Base-by-base conservation (phyloP, 1,284 basidiomycete species). In the Trametes hirsuta region DNA sequence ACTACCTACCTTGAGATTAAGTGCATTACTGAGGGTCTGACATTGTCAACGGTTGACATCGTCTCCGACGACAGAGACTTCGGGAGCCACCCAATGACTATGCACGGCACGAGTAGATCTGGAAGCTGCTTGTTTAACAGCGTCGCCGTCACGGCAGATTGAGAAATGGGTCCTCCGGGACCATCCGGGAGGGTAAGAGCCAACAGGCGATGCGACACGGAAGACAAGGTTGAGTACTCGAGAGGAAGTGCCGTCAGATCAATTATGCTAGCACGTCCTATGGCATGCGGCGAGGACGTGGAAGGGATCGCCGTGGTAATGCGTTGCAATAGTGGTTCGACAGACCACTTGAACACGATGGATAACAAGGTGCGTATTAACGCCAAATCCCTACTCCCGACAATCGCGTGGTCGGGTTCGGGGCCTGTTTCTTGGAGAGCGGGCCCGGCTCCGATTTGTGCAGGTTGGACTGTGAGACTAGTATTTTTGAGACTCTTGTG, bases 81-180 rank as follows among this genome's bases (percentile, higher is more conserved):
- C 4, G 88, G 87, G 4, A 90, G 75, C 90, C 90, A 93, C 3
- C 87, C 90, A 4, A 93, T 73, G 14, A 82, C 72, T 3, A 92
- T 78, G 25, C 82, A 79, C 5, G 85, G 81, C 42, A 76, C 78
- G 15, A 92, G 74, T 9, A 92, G 68, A 61, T 88, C 84, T 6
- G 78, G 71, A 4, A 84, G 66, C 66, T 91, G 84, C 44, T 78
- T 78, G 58, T 81, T 79, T n/a, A 91, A 69, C 11, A 93, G 69
- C 1, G 80, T 79, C 1, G 82, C 81, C 2, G 88, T 84, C 54
- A 93, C 84, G 35, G 83, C 69, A 1, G 87, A 88, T 66, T 84
- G 80, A 10, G 84, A 73, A 21, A 83, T 69, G 9, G 71, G 73
- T 2, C 77, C 76, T 18, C 78, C 75, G 1, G 75, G 66, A n/a